These are phyloP conservation scores for Phytophthora pisi DNA, from an alignment of 352 stramenopile species.

Conservation along the genomic window DNA sequence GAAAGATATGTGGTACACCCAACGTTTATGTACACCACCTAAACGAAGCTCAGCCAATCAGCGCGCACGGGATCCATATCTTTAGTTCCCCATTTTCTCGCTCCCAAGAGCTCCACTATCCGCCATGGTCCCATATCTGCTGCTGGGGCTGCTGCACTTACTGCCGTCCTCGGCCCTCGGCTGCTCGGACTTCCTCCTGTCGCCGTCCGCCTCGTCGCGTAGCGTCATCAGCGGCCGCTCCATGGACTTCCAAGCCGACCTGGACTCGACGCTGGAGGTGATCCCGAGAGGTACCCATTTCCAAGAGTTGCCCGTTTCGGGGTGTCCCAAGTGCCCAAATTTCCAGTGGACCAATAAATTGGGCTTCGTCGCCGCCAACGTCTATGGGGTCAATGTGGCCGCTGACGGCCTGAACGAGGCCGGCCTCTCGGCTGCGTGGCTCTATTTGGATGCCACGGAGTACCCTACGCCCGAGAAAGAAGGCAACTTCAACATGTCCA, in stretches of 20 bases:
- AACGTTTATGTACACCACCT: neutral
- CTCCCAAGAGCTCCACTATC: neutral
- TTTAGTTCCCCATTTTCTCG: neutral
- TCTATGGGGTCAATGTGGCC: conserved; percentile 60
- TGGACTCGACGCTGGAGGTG: conserved; percentile 51
- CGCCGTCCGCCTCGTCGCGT: conserved; percentile 21
- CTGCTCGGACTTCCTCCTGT: conserved; percentile 71
- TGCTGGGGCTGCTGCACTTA: neutral
- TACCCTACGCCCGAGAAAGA: conserved; percentile 47
- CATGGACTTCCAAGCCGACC: conserved; percentile 66
- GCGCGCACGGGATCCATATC: neutral
- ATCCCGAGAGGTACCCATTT: conserved; percentile 53
- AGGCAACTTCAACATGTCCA: conserved; percentile 31
- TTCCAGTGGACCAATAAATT: conserved; percentile 48
- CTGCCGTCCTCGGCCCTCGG: neutral
- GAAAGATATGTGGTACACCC: neutral
- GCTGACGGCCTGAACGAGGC: conserved; percentile 61
- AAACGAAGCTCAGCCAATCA: neutral
- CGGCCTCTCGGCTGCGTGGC: conserved; percentile 54
- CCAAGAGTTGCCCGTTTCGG: conserved; percentile 45
- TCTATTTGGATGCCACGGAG: conserved; percentile 50
- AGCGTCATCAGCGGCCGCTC: conserved; percentile 53
- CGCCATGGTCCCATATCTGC: neutral
- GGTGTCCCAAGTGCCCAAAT: conserved; percentile 49
- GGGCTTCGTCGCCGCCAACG: conserved; percentile 59